Evolutionary conservation across 441 rosid genomes (phyloP).

Genomic region (Manihot esculenta): DNA sequence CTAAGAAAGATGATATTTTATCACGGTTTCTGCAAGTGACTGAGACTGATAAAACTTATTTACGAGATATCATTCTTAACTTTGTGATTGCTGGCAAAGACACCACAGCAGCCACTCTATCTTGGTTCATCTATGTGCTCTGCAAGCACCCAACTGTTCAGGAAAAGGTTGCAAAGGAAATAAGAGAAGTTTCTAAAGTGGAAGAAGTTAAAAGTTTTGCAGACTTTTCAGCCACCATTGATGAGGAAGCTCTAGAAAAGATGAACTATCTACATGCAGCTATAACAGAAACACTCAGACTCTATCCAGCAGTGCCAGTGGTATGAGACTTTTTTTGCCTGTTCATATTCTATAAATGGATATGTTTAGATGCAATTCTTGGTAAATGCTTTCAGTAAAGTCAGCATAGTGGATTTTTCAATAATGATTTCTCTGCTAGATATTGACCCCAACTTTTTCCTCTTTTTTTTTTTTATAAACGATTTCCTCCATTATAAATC

Average conservation of each 20-base stretch:
- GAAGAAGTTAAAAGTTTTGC: conserved; percentile 18
- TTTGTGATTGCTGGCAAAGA: conserved; percentile 56
- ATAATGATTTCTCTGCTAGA: background rate
- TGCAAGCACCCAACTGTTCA: conserved; percentile 32
- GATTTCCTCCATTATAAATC: background rate
- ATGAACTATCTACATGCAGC: conserved; percentile 56
- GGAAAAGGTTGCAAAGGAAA: conserved; percentile 23
- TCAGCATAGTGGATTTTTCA: background rate
- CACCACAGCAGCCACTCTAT: conserved; percentile 52
- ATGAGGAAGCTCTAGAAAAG: conserved; percentile 41
- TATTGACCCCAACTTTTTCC: too few species aligned
- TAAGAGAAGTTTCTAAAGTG: conserved; percentile 18
- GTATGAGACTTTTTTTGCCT: conserved; percentile 21
- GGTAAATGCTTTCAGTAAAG: background rate
- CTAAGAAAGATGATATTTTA: conserved; percentile 45
- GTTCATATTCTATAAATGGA: background rate
- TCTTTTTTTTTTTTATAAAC: background rate
- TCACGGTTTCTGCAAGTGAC: conserved; percentile 45
- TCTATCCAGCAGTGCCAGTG: conserved; percentile 53
- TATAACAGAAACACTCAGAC: conserved; percentile 50
- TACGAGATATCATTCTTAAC: conserved; percentile 50
- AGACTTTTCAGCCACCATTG: conserved; percentile 33
- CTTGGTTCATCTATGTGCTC: conserved; percentile 51
- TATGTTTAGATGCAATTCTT: background rate
- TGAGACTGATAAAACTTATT: conserved; percentile 31